Evolutionary conservation across 1,284 basidiomycete genomes (phyloP), one percentile per base, ranked within the genome.

Genomic region (Microbotryomycetes sp.): DNA sequence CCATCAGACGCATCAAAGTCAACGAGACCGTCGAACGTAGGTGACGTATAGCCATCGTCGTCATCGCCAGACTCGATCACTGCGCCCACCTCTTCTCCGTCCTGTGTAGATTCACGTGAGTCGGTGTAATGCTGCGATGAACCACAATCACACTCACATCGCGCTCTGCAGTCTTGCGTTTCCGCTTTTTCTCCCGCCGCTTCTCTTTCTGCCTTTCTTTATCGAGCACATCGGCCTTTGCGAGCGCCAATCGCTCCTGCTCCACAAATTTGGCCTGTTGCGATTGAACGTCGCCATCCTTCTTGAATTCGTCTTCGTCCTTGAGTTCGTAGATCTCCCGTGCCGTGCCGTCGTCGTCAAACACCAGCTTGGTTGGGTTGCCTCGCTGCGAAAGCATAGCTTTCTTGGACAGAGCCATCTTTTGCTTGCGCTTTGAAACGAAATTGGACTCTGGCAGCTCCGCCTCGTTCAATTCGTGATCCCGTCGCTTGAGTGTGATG

Each of bases 401-500:
- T 71, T 89, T 90, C 75, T 91, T 93, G 54, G 88, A 88, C 64
- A 78, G 79, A 1, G 85, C 85, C 68, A 88, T 79, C 75, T 86
- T 84, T 49, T 82, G 77, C 72, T 88, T 86, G 46, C 83, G 80
- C 73, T 83, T 83, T 5, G 81, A 83, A 30, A 83, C 62, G 59
- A 82, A 77, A 47, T 70, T 72, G 27, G 70, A 69, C 23, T 72
- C 64, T 79, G 83, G 73, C 80, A 85, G 65, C 78, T 83, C 30
- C 76, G 82, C 73, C 21, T 74, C 64, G 50, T 72, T 73, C 18
- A 93, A 79, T 21, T 85, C 86, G 75, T 98, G 94, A 73, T 97
- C 83, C 0, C 85, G 85, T 7, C 94, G 87, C 73, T 91, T 91
- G 65, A 98, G 83, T 0, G 89, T 93, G 74, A 98, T 89, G 72